Conservation (phyloP, 305 asterid genomes). For the Ajuga reptans region DNA sequence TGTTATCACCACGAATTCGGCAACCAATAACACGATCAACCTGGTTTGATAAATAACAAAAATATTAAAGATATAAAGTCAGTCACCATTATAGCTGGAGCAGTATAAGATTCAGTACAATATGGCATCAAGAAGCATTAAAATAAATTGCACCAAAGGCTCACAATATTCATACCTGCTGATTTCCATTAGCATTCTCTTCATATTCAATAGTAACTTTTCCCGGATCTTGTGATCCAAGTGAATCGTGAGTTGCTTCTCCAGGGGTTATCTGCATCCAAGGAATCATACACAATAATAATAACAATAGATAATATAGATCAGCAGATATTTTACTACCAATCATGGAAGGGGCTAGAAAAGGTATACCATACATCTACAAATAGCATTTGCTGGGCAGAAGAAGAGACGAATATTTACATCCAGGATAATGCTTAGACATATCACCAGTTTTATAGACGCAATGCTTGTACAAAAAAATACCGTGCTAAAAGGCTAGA, state of each 20-base stretch:
- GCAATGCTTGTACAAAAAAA: neutral
- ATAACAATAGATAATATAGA: neutral
- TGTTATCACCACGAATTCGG: constrained; percentile 33
- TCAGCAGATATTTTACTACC: neutral
- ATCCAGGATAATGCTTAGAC: neutral
- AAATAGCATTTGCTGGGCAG: neutral
- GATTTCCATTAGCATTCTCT: constrained; percentile 36
- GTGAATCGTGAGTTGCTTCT: constrained; percentile 36
- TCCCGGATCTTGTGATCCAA: constrained; percentile 24
- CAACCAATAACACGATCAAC: constrained; percentile 48
- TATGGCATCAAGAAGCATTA: constrained; percentile 16
- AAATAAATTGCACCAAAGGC: neutral
- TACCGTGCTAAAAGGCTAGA: neutral
- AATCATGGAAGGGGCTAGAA: neutral
- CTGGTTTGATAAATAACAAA: constrained; percentile 22
- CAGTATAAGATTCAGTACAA: neutral
- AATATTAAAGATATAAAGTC: constrained; percentile 12
- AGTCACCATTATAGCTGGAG: neutral
- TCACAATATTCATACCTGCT: constrained; percentile 45
- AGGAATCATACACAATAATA: constrained; percentile 11
- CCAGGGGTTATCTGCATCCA: constrained; percentile 46
- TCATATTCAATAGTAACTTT: constrained; percentile 30
- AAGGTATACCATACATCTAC: neutral
- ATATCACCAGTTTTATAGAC: neutral
- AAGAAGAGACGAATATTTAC: neutral